Evolutionary conservation across 1,139 yeast genomes (phyloP).

Genomic region (Yamadazyma taylorii): DNA sequence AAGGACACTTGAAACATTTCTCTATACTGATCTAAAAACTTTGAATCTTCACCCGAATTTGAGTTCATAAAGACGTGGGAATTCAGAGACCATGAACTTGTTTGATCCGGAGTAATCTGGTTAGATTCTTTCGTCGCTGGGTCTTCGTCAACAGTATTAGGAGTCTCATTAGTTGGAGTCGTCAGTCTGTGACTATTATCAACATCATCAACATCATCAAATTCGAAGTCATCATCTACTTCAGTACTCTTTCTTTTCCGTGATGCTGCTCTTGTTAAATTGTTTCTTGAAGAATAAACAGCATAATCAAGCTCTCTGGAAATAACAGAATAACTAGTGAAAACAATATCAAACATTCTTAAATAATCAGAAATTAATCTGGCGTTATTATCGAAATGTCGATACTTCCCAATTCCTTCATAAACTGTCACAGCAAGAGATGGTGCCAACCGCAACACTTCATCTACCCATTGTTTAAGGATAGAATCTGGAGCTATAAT

Average conservation of each 20-base stretch:
- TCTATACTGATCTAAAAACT: constrained; percentile 19
- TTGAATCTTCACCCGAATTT: neutral
- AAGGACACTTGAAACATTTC: constrained; percentile 32
- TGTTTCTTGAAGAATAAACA: constrained; percentile 58
- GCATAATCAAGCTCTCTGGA: constrained; percentile 83
- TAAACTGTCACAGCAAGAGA: constrained; percentile 60
- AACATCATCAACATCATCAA: constrained; percentile 5
- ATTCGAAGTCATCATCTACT: constrained; percentile 15
- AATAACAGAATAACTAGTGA: constrained; percentile 72
- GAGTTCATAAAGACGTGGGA: neutral
- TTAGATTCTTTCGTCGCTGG: too few species aligned
- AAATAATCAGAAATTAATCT: constrained; percentile 48
- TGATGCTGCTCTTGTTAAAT: constrained; percentile 48
- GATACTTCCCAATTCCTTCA: constrained; percentile 56
- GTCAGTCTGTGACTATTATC: neutral
- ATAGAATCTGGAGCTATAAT: constrained; percentile 86
- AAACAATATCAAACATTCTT: constrained; percentile 68
- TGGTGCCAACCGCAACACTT: constrained; percentile 59
- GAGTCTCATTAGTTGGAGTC: neutral
- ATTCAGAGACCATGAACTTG: neutral
- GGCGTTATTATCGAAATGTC: constrained; percentile 42
- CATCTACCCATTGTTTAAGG: constrained; percentile 80
- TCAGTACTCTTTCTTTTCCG: constrained; percentile 13
- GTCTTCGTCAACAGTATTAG: too few species aligned
- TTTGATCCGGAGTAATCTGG: too few species aligned